Evolutionary conservation across 805 yeast species (phyloP), one percentile per base, ranked within the genome.

Genomic region (Ogataea parapolymorpha): DNA sequence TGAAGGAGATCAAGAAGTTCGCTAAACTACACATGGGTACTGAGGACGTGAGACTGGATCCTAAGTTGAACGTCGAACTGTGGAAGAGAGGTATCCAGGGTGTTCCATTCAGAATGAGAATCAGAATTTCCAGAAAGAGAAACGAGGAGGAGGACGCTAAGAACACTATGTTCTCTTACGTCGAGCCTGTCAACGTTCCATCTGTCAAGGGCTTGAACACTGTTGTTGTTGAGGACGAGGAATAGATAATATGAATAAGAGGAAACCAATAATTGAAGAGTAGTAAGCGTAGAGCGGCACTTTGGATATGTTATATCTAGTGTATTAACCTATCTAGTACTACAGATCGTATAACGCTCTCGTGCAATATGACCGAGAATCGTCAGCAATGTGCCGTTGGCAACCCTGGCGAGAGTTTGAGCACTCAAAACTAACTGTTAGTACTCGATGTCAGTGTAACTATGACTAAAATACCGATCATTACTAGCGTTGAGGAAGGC

Each of bases 41-140:
- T 66, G 75, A 85, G 57, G 99, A 93, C 72, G 98, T 93, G 74
- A 93, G 99, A 82, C 77, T 93, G 67, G 98, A 93, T 77, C 98
- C 99, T 70, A 87, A 82, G 76, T 80, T 93, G 75, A 93, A 93
- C 86, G 93, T 90, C 75, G 95, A 84, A 69, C 80, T 93, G 79
- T 93, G 99, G 99, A 85, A 87, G 76, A 90, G 95, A 80, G 99
- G 99, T 81, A 83, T 93, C 78, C 89, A 90, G 82, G 97, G 97
- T 80, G 95, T 88, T 67, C 96, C 95, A 72, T 79, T 77, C 88
- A 90, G 96, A 83, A 71, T 93, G 75, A 90, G 99, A 81, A 81
- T 93, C 72, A 90, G 96, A 80, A 90, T 93, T 77, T 89, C 98
- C 55, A 63, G 68, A 63, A 93, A 85, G 90, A 88, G 98, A 82